These are phyloP conservation scores for Inga laurina DNA, from an alignment of 306 rosid species.

Conservation along the genomic window DNA sequence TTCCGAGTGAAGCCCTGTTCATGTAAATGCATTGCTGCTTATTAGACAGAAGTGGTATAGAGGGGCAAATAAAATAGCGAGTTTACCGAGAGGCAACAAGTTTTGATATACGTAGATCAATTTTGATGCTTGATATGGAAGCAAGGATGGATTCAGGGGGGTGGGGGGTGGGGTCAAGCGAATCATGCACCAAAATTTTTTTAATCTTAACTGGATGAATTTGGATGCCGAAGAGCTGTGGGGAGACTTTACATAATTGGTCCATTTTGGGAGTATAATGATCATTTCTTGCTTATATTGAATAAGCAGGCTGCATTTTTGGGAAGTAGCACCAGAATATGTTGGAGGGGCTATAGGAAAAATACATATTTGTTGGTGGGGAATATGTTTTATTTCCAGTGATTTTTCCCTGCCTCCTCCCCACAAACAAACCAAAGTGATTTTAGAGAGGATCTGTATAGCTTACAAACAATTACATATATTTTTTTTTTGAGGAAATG, in stretches of 20 bases:
- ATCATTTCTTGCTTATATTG: slow-evolving; percentile 49
- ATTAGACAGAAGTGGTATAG: slow-evolving; percentile 32
- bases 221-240: slow-evolving; percentile 42
- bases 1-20: slow-evolving; percentile 39
- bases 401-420: slow-evolving; percentile 30
- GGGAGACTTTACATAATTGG: slow-evolving; percentile 33
- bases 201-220: slow-evolving; percentile 33
- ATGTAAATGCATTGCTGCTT: slow-evolving; percentile 47
- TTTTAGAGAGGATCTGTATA: slow-evolving; percentile 49
- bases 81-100: slow-evolving; percentile 40
- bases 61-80: slow-evolving; percentile 40
- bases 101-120: slow-evolving; percentile 45
- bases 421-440: not conserved
- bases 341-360: not conserved
- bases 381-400: slow-evolving; percentile 34
- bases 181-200: slow-evolving; percentile 42
- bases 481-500: slow-evolving; percentile 10
- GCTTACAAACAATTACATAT: slow-evolving; percentile 37
- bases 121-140: slow-evolving; percentile 43
- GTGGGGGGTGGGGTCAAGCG: not conserved
- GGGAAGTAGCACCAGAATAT: slow-evolving; percentile 28
- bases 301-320: slow-evolving; percentile 51
- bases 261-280: slow-evolving; percentile 33
- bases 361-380: slow-evolving; percentile 44
- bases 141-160: slow-evolving; percentile 33